Conservation (phyloP, 495 filamentous ascomycete species). For the Penicillium salamii region DNA sequence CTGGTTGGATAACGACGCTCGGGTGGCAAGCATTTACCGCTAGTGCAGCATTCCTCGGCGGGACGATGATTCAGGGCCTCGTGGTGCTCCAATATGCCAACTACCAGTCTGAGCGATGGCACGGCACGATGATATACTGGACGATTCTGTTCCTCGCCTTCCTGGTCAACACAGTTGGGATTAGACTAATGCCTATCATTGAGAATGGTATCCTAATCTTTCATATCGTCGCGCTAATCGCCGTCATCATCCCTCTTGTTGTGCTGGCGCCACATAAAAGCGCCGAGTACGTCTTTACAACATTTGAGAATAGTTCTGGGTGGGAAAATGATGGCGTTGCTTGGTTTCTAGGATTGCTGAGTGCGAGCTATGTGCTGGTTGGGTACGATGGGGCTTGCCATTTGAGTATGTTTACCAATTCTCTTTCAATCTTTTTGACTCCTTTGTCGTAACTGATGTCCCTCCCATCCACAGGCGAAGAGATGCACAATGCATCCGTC, state of each 20-base stretch:
- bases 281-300: background rate
- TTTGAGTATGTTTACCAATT: too few species aligned
- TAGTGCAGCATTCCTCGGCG: slow-evolving; percentile 32
- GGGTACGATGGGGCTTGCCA: too few species aligned
- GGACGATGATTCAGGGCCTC: slow-evolving; percentile 43
- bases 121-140: slow-evolving; percentile 49
- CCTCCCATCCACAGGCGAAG: too few species aligned
- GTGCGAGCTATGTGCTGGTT: slow-evolving; percentile 32
- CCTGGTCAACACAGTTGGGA: slow-evolving; percentile 37
- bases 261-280: background rate
- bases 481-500: slow-evolving; percentile 39
- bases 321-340: background rate
- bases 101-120: slow-evolving; percentile 43
- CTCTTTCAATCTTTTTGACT: too few species aligned
- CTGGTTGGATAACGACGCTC: slow-evolving; percentile 21
- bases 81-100: slow-evolving; percentile 36
- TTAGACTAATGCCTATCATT: background rate
- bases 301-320: background rate
- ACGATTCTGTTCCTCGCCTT: slow-evolving; percentile 37
- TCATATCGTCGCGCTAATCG: background rate
- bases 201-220: background rate
- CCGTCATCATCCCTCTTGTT: background rate
- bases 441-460: too few species aligned
- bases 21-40: slow-evolving; percentile 33
- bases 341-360: background rate